A percentile compares a stretch with the other conserved stretches of the same genome.
Evolutionary conservation across 164 flowering plant species (phyloP).

Genomic region (Annona cherimola): DNA sequence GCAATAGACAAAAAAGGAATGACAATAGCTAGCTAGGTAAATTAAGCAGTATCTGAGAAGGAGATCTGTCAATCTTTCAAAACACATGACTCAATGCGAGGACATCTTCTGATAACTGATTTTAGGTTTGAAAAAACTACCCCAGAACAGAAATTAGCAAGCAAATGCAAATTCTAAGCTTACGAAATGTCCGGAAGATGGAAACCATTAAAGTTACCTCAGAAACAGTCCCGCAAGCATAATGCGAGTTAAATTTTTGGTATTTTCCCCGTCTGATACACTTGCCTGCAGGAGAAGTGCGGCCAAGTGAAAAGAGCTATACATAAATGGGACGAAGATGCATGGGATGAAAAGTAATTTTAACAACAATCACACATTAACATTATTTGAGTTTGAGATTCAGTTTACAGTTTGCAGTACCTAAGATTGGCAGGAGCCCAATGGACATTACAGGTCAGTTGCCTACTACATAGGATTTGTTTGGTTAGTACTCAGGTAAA

Average conservation of each 20-base stretch:
- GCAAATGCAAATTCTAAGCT: neutral
- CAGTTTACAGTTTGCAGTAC: neutral
- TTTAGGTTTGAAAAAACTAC: too few species aligned
- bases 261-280: constrained; percentile 68
- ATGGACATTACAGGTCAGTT: neutral
- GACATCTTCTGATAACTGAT: too few species aligned
- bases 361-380: neutral
- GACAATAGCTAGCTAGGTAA: too few species aligned
- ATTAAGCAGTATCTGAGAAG: too few species aligned
- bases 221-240: constrained; percentile 78
- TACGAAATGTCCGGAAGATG: neutral
- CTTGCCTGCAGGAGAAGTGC: constrained; percentile 52
- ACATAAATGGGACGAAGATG: neutral
- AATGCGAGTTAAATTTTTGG: constrained; percentile 57
- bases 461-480: neutral
- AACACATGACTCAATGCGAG: too few species aligned
- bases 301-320: neutral
- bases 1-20: too few species aligned
- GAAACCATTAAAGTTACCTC: constrained; percentile 41
- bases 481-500: neutral
- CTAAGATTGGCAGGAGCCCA: neutral
- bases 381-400: neutral
- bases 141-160: too few species aligned
- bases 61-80: too few species aligned
- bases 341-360: neutral